A percentile compares a stretch with the other conserved stretches of the same genome.
Evolutionary conservation across 2,329 filamentous ascomycete genomes (phyloP).

Genomic region (Ophiostoma australiae): DNA sequence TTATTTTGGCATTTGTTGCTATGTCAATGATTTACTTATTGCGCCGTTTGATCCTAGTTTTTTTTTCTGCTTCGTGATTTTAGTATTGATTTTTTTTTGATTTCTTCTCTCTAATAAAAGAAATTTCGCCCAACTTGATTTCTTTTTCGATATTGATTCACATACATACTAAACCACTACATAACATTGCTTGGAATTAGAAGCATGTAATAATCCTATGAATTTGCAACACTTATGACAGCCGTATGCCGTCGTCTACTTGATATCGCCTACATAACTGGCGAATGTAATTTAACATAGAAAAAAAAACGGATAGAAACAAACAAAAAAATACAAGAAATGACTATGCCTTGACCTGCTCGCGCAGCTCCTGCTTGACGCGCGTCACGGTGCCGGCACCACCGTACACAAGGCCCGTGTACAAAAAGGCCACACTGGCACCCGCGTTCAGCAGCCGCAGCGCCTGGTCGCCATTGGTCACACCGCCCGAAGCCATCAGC

Average conservation of each 20-base stretch:
- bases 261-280: neutral
- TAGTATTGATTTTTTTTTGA: neutral
- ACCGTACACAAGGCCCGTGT: slow-evolving; percentile 68
- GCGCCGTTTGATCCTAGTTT: neutral
- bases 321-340: neutral
- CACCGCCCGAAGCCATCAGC: slow-evolving; percentile 90
- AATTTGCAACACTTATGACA: neutral
- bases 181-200: too few species aligned
- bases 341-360: slow-evolving; percentile 25
- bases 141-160: too few species aligned
- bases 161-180: too few species aligned
- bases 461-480: slow-evolving; percentile 82
- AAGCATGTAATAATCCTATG: too few species aligned
- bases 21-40: too few species aligned
- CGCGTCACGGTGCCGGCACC: slow-evolving; percentile 60
- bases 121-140: too few species aligned
- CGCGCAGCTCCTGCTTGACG: slow-evolving; percentile 59
- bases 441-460: slow-evolving; percentile 78
- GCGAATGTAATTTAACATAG: neutral
- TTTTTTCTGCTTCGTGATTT: neutral
- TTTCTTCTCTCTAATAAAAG: neutral
- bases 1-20: neutral
- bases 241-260: neutral
- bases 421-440: slow-evolving; percentile 85
- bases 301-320: neutral